Evolutionary conservation across 1,139 yeast genomes (phyloP).

Genomic region (Lodderomyces beijingensis): DNA sequence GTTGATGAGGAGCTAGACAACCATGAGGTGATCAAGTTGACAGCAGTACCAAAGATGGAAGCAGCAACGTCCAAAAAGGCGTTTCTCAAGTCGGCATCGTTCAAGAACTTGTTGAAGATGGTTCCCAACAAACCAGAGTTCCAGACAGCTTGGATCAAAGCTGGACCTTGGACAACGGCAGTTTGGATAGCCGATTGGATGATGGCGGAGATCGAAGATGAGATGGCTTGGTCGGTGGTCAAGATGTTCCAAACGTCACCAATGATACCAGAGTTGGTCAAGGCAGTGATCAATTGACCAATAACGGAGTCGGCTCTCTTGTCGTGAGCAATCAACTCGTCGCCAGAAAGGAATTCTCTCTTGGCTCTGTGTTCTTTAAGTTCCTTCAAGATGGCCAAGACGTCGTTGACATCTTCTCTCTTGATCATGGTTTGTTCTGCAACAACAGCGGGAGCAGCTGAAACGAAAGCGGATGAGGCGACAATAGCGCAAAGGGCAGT

Average conservation of each 20-base stretch:
- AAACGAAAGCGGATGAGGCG: constrained; percentile 36
- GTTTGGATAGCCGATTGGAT: constrained; percentile 32
- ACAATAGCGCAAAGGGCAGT: constrained; percentile 41
- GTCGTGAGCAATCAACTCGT: constrained; percentile 24
- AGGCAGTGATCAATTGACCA: constrained; percentile 35
- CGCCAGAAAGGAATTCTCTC: constrained; percentile 31
- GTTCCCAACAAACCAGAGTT: constrained; percentile 40
- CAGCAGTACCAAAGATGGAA: constrained; percentile 30
- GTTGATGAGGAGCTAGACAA: constrained; percentile 16
- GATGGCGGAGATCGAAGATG: constrained; percentile 22
- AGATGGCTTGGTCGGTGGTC: constrained; percentile 29
- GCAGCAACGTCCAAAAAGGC: constrained; percentile 36
- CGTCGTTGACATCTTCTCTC: constrained; percentile 35
- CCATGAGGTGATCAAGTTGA: constrained; percentile 25
- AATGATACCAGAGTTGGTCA: constrained; percentile 38
- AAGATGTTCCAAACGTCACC: constrained; percentile 34
- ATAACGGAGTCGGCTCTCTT: constrained; percentile 39
- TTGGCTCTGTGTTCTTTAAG: constrained; percentile 29
- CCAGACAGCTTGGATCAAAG: constrained; percentile 41
- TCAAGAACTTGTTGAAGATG: constrained; percentile 29
- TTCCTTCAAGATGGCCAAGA: constrained; percentile 32
- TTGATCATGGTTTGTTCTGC: constrained; percentile 25
- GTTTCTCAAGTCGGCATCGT: constrained; percentile 31
- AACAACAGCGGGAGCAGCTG: constrained; percentile 37
- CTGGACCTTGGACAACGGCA: constrained; percentile 40